Percentiles rank a stretch among this genome's conserved stretches.
Evolutionary conservation across 352 stramenopile genomes (phyloP).

Genomic region (Elongisporangium undulatum): DNA sequence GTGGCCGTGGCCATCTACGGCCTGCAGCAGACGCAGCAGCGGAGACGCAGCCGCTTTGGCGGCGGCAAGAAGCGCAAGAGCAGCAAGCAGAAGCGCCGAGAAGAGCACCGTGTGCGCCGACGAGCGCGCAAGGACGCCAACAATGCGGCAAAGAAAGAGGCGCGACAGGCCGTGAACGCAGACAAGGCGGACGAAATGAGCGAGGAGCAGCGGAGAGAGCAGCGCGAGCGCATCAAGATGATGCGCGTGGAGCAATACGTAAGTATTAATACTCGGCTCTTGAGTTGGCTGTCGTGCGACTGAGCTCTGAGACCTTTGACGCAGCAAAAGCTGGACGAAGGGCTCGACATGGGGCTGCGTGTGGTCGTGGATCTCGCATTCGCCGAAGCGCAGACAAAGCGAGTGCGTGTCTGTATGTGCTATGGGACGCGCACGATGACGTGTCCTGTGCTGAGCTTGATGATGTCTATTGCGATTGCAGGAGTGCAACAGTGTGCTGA

Average conservation of each 20-base stretch:
- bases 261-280: constrained; percentile 9
- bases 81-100: constrained; percentile 11
- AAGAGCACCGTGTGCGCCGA: constrained; percentile 12
- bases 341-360: constrained; percentile 29
- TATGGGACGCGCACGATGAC: not conserved
- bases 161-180: constrained; percentile 4
- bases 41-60: not conserved
- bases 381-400: constrained; percentile 28
- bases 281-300: not conserved
- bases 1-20: not conserved
- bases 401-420: constrained; percentile 21
- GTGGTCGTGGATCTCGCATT: constrained; percentile 73
- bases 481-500: constrained; percentile 78
- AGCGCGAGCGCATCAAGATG: constrained; percentile 59
- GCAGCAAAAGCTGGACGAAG: constrained; percentile 72
- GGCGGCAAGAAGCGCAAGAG: not conserved
- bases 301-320: not conserved
- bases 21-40: not conserved
- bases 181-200: constrained; percentile 21
- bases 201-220: constrained; percentile 36
- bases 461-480: constrained; percentile 5
- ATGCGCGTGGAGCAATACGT: constrained; percentile 77
- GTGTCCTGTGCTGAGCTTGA: not conserved
- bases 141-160: constrained; percentile 19
- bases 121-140: constrained; percentile 28